Conservation (phyloP, 805 yeast genomes). For the Wickerhamomyces kurtzmanii region DNA sequence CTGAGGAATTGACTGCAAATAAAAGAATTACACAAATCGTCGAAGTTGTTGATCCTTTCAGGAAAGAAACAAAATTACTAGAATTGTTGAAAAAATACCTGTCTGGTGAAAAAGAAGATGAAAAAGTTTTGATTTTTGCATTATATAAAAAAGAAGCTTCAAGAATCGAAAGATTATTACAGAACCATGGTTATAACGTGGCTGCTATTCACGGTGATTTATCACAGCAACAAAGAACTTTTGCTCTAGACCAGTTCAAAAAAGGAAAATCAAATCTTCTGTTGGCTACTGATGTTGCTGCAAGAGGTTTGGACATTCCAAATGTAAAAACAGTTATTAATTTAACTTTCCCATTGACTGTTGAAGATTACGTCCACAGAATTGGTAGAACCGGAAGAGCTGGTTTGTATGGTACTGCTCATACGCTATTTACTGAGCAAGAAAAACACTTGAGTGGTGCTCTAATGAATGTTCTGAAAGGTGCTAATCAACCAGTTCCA, state of each 20-base stretch:
- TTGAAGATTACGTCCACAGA: slow-evolving; percentile 94
- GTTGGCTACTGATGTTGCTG: slow-evolving; percentile 97
- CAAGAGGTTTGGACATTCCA: slow-evolving; percentile 96
- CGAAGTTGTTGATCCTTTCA: slow-evolving; percentile 78
- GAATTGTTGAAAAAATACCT: slow-evolving; percentile 69
- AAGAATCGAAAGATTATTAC: slow-evolving; percentile 71
- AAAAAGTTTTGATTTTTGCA: slow-evolving; percentile 86
- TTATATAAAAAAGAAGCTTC: slow-evolving; percentile 95
- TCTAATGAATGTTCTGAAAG: slow-evolving; percentile 80
- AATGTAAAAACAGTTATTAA: slow-evolving; percentile 93
- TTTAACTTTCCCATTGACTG: slow-evolving; percentile 91
- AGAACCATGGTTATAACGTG: slow-evolving; percentile 65
- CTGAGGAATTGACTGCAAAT: slow-evolving; percentile 91
- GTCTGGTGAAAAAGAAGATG: slow-evolving; percentile 53
- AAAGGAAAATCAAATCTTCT: slow-evolving; percentile 64
- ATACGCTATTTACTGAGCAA: slow-evolving; percentile 91
- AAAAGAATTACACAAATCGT: slow-evolving; percentile 89
- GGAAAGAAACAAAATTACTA: slow-evolving; percentile 69
- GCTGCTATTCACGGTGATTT: slow-evolving; percentile 97
- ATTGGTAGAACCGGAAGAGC: slow-evolving; percentile 99
- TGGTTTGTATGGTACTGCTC: slow-evolving; percentile 90
- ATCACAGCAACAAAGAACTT: slow-evolving; percentile 84
- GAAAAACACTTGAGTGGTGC: slow-evolving; percentile 97
- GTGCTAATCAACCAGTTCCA: slow-evolving; percentile 93
- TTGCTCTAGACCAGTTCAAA: slow-evolving; percentile 80